phyloP scores from a whole-genome alignment of 2,329 filamentous ascomycete species.

The Pestalotiopsis sp. region DNA sequence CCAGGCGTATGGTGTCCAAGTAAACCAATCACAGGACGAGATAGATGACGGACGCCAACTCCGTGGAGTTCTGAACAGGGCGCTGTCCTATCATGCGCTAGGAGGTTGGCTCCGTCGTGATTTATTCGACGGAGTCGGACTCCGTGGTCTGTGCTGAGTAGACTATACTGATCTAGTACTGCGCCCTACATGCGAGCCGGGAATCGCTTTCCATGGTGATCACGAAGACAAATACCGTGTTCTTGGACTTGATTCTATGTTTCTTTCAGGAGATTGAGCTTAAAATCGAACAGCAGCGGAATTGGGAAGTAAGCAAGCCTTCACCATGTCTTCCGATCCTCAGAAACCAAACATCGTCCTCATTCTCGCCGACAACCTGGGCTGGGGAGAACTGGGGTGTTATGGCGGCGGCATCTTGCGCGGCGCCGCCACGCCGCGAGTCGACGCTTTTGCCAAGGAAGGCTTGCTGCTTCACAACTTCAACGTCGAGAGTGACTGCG shows the following conservation, averaged over 20 bases:
- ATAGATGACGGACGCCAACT: neutral
- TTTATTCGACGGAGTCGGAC: neutral
- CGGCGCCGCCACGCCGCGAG: slow-evolving; percentile 35
- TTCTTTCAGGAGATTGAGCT: too few relatives aligned
- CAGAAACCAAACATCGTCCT: slow-evolving; percentile 33
- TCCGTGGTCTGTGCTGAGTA: neutral
- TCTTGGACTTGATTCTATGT: neutral
- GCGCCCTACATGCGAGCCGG: neutral
- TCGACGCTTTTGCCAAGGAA: slow-evolving; percentile 33
- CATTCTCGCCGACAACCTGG: slow-evolving; percentile 38
- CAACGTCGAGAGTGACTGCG: slow-evolving; percentile 40
- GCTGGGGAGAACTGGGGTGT: slow-evolving; percentile 38
- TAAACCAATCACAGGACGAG: neutral
- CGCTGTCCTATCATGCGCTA: neutral
- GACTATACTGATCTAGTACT: neutral
- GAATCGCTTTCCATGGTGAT: neutral
- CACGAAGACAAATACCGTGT: neutral
- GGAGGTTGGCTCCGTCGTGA: neutral
- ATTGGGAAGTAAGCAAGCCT: neutral
- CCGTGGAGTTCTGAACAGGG: neutral
- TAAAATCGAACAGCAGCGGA: too few relatives aligned
- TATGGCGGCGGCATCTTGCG: slow-evolving; percentile 35
- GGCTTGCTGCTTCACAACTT: slow-evolving; percentile 37
- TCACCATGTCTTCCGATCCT: slow-evolving; percentile 23
- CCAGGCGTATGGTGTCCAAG: neutral